Base-by-base conservation (phyloP, 768 basidiomycete species). In the Rickenella mellea region DNA sequence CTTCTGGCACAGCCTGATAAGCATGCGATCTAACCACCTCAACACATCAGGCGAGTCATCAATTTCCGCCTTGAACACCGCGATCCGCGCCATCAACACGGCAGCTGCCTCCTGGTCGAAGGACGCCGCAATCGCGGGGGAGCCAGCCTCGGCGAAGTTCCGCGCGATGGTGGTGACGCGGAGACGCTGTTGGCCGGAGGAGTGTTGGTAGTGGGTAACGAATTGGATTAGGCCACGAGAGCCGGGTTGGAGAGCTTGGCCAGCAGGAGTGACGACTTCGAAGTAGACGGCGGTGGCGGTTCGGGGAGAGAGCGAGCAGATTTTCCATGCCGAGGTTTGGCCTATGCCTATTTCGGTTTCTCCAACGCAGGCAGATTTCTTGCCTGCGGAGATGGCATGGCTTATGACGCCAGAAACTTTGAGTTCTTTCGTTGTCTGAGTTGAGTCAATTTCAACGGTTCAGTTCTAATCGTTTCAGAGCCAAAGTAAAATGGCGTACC, bases 261-360 rank as follows among this genome's bases (percentile, higher is more conserved):
- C 94, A 14, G 93, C 92, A 19, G 92, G 93, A 1, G 93, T 93
- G 47, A 97, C 96, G 22, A 98, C 96, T 59, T 99, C 96, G 56
- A 99, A 97, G 67, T 98, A 99, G 27, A 94, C 90, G 22, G 80
- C 94, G 38, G 83, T 75, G 1, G 94, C 81, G 1, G 91, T 90
- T 43, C 74, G 82, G 4, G 91, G 90, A 0, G 78, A 89, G 49
- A 99, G 74, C 40, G 80, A 73, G 66, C 94, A 96, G 52, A 98
- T 76, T 64, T 90, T 96, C 96, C 96, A 99, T 1, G 92, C 94
- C 8, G 94, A 96, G 0, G 96, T 99, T 59, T 93, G 89, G 25
- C 93, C 94, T 47, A 99, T 94, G 58, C 96, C 96, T 45, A 99
- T 98, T 61, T 98, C 96, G 0, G 96, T 98, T 67, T 99, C 96